Base-by-base conservation (phyloP, 768 basidiomycete genomes). In the Jaapia argillacea region DNA sequence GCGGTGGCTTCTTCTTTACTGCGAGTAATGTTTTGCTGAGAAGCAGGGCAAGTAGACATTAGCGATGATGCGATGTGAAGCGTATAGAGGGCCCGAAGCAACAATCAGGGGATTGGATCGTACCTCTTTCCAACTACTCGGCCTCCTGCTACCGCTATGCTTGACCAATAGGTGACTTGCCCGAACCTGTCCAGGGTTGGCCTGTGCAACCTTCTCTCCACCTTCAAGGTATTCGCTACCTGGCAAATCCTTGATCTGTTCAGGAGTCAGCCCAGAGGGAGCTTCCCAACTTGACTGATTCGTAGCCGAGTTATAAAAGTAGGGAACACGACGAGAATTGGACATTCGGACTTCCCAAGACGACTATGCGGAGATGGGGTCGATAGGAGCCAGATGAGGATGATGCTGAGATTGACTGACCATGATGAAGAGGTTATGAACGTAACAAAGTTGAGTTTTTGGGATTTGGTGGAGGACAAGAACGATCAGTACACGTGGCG, bases 131-230 rank as follows among this genome's bases (percentile, higher is more conserved):
- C 86, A 87, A 59, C 85, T 88, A 33, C 83, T 75, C 25, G 86
- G 80, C 22, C 85, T 70, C 47, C 86, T 66, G 58, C 86, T 88
- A 4, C 71, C 83, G 40, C 67, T 70, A 64, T 97, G 93, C 66
- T 99, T 99, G 48, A 97, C 82, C 45, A 99, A 65, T 48, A 99
- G 69, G 68, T 99, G 96, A 56, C 89, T 91, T n/a, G 92, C 94
- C 40, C 90, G 77, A 28, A 96, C 88, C 62, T 85, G 72, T 16
- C 65, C 70, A 14, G 68, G 54, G 56, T 58, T 24, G 48, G 42
- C 37, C 39, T 40, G 10, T 53, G 54, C 47, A 40, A 45, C 33
- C 22, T 36, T 23, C 23, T 45, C 48, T 24, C 44, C 54, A 24
- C 57, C 57, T 25, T 43, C 61, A 45, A 72, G 72, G 55, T 77